Conservation (phyloP, 495 filamentous ascomycete species). For the Penicillium egyptiacum region DNA sequence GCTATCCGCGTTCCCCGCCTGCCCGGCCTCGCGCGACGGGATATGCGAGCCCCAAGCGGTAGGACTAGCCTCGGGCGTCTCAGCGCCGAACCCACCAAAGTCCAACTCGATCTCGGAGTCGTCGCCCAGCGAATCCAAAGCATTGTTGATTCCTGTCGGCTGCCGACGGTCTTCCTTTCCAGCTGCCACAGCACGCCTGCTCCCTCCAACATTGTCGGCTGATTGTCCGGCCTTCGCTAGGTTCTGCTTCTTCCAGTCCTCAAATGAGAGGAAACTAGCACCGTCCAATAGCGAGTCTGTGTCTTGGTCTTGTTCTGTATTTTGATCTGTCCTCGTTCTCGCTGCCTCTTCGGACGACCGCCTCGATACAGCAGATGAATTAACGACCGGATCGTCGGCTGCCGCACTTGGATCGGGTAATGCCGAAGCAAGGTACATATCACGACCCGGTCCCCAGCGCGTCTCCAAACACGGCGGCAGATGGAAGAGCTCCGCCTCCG, state of each 20-base stretch:
- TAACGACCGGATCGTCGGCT: conserved; percentile 6
- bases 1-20: conserved; percentile 25
- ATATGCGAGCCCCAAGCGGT: conserved; percentile 37
- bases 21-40: conserved; percentile 35
- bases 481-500: conserved; percentile 22
- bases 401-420: not conserved
- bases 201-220: conserved; percentile 63
- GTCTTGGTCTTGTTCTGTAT: conserved; percentile 49
- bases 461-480: conserved; percentile 21
- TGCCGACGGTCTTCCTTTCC: conserved; percentile 46
- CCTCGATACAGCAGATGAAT: conserved; percentile 4
- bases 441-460: conserved; percentile 14
- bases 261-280: conserved; percentile 90
- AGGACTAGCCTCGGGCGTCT: conserved; percentile 38
- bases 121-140: conserved; percentile 75
- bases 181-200: conserved; percentile 37
- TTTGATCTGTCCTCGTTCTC: conserved; percentile 10
- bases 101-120: conserved; percentile 90
- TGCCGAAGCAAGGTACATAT: not conserved
- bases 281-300: conserved; percentile 73
- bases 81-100: conserved; percentile 68
- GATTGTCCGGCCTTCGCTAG: conserved; percentile 84
- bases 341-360: conserved; percentile 6
- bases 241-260: conserved; percentile 97
- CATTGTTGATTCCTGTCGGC: conserved; percentile 59